Evolutionary conservation across 2,329 filamentous ascomycete genomes (phyloP).

Genomic region (Endocalyx cinctus): DNA sequence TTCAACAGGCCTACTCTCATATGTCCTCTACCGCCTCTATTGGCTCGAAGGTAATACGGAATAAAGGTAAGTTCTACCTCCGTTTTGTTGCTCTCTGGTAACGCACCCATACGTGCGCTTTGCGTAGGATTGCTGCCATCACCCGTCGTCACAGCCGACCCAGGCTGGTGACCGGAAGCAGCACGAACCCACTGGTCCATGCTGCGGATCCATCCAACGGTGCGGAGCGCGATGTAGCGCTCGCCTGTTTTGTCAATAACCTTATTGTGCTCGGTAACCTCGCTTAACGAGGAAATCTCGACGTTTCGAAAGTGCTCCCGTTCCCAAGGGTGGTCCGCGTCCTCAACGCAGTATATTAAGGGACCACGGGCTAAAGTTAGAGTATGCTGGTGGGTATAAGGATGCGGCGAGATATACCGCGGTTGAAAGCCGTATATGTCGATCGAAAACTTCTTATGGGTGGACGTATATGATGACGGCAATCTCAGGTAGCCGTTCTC

Average conservation of each 20-base stretch:
- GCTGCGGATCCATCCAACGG: slow-evolving; percentile 20
- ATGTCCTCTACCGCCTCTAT: slow-evolving; percentile 48
- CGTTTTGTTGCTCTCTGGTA: too few species aligned
- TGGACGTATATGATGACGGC: slow-evolving; percentile 32
- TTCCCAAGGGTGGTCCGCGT: slow-evolving; percentile 53
- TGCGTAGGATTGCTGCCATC: not conserved
- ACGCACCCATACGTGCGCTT: not conserved
- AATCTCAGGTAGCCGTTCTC: slow-evolving; percentile 47
- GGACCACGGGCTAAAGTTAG: slow-evolving; percentile 52
- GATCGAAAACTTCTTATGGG: slow-evolving; percentile 39
- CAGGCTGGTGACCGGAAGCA: slow-evolving; percentile 16
- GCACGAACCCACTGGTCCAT: slow-evolving; percentile 14
- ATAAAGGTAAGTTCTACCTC: slow-evolving; percentile 47
- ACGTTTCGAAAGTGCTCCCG: slow-evolving; percentile 49
- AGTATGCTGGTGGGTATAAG: slow-evolving; percentile 51
- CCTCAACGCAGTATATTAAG: slow-evolving; percentile 57
- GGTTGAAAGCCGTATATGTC: slow-evolving; percentile 40
- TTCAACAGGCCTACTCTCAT: slow-evolving; percentile 43
- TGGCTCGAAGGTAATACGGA: slow-evolving; percentile 52
- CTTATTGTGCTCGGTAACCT: slow-evolving; percentile 16
- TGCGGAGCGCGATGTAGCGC: slow-evolving; percentile 22
- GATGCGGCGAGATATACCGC: slow-evolving; percentile 47
- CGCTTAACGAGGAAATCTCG: slow-evolving; percentile 19
- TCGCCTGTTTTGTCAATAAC: slow-evolving; percentile 19
- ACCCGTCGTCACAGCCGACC: too few species aligned